Percentiles rank a stretch among this genome's conserved stretches.
These are phyloP conservation scores for Phyllachora maydis DNA, from an alignment of 2,329 filamentous ascomycete genomes.

Conservation along the genomic window DNA sequence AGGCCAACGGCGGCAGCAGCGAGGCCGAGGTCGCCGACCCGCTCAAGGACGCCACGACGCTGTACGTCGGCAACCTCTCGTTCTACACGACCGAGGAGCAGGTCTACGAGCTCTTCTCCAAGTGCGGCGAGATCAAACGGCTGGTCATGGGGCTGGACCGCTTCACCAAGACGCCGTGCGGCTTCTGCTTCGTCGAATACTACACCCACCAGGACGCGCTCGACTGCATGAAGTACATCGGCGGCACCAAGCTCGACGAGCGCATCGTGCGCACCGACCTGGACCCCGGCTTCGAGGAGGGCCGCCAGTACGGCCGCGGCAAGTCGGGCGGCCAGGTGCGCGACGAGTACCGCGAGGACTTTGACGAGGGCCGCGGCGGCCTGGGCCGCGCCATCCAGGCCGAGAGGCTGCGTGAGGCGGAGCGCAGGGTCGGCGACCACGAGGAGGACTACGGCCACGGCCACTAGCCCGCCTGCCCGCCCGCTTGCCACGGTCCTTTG, in stretches of 20 bases:
- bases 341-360: constrained; percentile 95
- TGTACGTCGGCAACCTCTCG: constrained; percentile 95
- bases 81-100: constrained; percentile 99
- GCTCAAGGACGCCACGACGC: constrained; percentile 70
- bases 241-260: constrained; percentile 94
- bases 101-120: constrained; percentile 89
- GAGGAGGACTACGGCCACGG: constrained; percentile 2
- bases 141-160: constrained; percentile 95
- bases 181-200: constrained; percentile 99
- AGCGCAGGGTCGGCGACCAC: constrained; percentile 2
- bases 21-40: constrained; percentile 51
- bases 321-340: constrained; percentile 93
- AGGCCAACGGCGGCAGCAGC: constrained; percentile 21
- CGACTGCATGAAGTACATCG: constrained; percentile 97
- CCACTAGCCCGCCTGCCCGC: no score
- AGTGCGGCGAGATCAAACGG: constrained; percentile 95
- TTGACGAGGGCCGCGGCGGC: constrained; percentile 82
- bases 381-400: constrained; percentile 62
- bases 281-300: constrained; percentile 90
- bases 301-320: constrained; percentile 84
- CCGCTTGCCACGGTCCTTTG: no score
- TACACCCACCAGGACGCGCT: constrained; percentile 94
- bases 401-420: constrained; percentile 10
- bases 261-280: constrained; percentile 88
- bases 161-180: constrained; percentile 93